Base-by-base conservation (phyloP, 345 rosid species). In the Noccaea caerulescens region DNA sequence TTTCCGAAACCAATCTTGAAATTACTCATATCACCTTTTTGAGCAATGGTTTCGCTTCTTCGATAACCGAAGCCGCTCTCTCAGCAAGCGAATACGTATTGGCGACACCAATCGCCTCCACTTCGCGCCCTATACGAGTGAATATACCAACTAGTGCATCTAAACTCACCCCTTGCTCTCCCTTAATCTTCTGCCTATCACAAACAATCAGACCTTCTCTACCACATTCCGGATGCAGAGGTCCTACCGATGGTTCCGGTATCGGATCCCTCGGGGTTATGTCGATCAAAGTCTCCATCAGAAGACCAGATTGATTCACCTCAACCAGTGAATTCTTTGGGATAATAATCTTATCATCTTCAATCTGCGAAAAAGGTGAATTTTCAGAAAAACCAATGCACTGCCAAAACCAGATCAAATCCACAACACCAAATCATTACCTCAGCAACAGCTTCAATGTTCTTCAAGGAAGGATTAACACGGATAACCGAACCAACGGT, bases 221-320 rank as follows among this genome's bases (percentile, higher is more conserved):
- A 55, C 73, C 78, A 72, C 99, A 95, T 49, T 85, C 92, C 37
- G 86, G 64, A 66, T 90, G 85, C 52, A 87, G 84, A 57, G 99
- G 99, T 57, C 97, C 88, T 7, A 84, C 83, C 0, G 88, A 82
- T 47, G 97, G 98, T 18, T 81, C 79, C 33, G 98, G 98, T 76
- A 95, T 87, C 42, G 98, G 99, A 78, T 90, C 63, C 63, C 80
- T 83, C 3, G 99, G 99, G 1, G 93, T 92, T 58, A 95, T 88
- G 62, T 95, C 98, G 23, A 95, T 92, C 82, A 95, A 9, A 49
- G 99, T 92, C 78, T 95, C 98, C 98, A 92, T 91, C 11, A 92
- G 83, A 73, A 95, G 97, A 76, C 99, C 99, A 42, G 99, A 95
- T 78, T 90, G 99, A 80, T 95, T 95, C 77, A 95, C 96, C 82